Percentiles rank a stretch among this genome's conserved stretches.
Conservation (phyloP, 805 yeast species). For the Suhomyces sp. region DNA sequence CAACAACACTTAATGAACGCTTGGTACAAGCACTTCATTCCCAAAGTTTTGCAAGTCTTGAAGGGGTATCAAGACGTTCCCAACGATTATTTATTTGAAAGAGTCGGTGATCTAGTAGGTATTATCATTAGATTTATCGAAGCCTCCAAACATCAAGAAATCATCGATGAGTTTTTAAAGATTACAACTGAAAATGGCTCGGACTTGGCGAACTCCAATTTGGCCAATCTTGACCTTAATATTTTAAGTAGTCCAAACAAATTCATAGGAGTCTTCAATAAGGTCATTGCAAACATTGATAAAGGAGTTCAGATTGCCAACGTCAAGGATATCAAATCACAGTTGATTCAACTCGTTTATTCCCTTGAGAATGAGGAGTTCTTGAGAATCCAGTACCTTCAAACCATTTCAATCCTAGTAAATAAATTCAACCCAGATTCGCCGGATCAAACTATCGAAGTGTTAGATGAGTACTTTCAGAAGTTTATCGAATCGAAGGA, state of each 20-base stretch:
- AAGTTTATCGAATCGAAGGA: constrained; percentile 2
- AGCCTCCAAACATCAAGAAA: constrained; percentile 43
- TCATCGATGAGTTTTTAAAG: constrained; percentile 36
- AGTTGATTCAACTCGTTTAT: constrained; percentile 11
- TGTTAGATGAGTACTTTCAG: constrained; percentile 1
- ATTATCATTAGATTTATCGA: constrained; percentile 41
- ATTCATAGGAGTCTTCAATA: constrained; percentile 36
- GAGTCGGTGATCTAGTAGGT: constrained; percentile 42
- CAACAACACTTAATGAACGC: constrained; percentile 40
- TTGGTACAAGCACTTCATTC: constrained; percentile 45
- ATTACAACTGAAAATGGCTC: constrained; percentile 15
- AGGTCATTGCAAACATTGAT: constrained; percentile 54
- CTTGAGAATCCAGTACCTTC: constrained; percentile 54
- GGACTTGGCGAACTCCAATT: constrained; percentile 7
- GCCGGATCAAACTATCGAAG: background rate
- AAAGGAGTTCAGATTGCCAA: constrained; percentile 24
- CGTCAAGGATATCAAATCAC: constrained; percentile 6
- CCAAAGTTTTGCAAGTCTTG: constrained; percentile 29
- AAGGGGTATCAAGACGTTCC: constrained; percentile 7
- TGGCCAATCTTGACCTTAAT: constrained; percentile 12
- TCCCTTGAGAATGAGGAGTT: constrained; percentile 20
- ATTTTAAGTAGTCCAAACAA: constrained; percentile 27
- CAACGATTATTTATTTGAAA: constrained; percentile 32
- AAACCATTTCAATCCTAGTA: constrained; percentile 51
- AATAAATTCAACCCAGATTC: constrained; percentile 38